These are phyloP conservation scores for Claviceps pusilla DNA, from an alignment of 2,329 filamentous ascomycete species.

Conservation along the genomic window DNA sequence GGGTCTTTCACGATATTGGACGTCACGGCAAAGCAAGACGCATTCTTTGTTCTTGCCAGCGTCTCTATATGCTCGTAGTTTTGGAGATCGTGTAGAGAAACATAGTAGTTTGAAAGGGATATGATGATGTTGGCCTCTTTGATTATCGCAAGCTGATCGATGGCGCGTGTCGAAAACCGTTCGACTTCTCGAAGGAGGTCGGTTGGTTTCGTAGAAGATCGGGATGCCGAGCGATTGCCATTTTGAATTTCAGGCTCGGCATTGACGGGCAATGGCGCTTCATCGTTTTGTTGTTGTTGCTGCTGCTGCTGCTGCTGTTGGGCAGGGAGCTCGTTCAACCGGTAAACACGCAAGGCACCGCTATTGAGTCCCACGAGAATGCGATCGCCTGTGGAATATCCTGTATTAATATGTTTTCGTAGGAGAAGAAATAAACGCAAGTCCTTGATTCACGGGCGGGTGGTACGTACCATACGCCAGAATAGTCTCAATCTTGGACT, in stretches of 20 bases:
- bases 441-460: background rate
- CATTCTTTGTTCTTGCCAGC: slow-evolving; percentile 71
- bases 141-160: slow-evolving; percentile 89
- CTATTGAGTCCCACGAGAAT: slow-evolving; percentile 85
- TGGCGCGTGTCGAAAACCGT: slow-evolving; percentile 76
- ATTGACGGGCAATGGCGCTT: slow-evolving; percentile 14
- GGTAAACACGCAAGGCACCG: slow-evolving; percentile 77
- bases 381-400: slow-evolving; percentile 50
- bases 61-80: slow-evolving; percentile 70
- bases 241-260: slow-evolving; percentile 14
- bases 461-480: slow-evolving; percentile 59
- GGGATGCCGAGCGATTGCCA: slow-evolving; percentile 15
- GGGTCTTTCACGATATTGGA: slow-evolving; percentile 89
- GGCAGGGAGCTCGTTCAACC: slow-evolving; percentile 54
- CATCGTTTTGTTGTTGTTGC: slow-evolving; percentile 13
- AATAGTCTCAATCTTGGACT: slow-evolving; percentile 92
- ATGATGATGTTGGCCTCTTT: slow-evolving; percentile 88
- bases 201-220: slow-evolving; percentile 39
- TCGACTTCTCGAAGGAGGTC: slow-evolving; percentile 85
- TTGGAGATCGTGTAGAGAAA: slow-evolving; percentile 80
- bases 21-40: slow-evolving; percentile 79
- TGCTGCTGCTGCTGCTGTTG: slow-evolving; percentile 6
- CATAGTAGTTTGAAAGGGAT: slow-evolving; percentile 76
- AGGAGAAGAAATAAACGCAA: too few species aligned
- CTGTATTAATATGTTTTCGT: too few species aligned